Conservation (phyloP, 306 rosid genomes). For the Hippophae tibetana region DNA sequence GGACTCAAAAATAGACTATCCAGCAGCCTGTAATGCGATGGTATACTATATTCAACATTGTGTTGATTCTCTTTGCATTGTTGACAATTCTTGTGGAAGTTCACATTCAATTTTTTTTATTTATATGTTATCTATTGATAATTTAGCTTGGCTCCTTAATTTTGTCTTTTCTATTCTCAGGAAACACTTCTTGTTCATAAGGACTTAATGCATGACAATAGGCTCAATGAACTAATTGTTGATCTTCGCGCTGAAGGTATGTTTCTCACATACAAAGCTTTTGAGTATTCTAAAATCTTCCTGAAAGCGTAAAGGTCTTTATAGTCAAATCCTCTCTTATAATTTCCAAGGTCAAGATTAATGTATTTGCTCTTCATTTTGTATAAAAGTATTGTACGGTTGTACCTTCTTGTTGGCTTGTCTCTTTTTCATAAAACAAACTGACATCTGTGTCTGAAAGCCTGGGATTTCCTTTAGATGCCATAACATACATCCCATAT, state of each 20-base stretch:
- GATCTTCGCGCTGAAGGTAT: slow-evolving; percentile 69
- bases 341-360: no score
- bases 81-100: slow-evolving; percentile 1
- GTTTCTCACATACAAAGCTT: slow-evolving; percentile 1
- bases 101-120: background rate
- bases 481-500: background rate
- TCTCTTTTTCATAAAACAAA: background rate
- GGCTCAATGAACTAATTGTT: slow-evolving; percentile 49
- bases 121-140: slow-evolving; percentile 3
- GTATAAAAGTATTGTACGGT: background rate
- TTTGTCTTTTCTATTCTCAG: slow-evolving; percentile 36
- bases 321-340: background rate
- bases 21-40: slow-evolving; percentile 98
- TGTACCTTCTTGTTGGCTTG: background rate
- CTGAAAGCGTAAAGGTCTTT: background rate
- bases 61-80: slow-evolving; percentile 1
- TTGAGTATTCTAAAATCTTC: background rate
- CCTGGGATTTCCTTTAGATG: background rate
- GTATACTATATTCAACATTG: slow-evolving; percentile 28
- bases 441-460: background rate
- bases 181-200: slow-evolving; percentile 95
- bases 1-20: slow-evolving; percentile 94
- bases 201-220: slow-evolving; percentile 40
- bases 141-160: background rate
- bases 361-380: background rate